Base-by-base conservation (phyloP, 1,139 yeast genomes). In the Geotrichum fermentans region DNA sequence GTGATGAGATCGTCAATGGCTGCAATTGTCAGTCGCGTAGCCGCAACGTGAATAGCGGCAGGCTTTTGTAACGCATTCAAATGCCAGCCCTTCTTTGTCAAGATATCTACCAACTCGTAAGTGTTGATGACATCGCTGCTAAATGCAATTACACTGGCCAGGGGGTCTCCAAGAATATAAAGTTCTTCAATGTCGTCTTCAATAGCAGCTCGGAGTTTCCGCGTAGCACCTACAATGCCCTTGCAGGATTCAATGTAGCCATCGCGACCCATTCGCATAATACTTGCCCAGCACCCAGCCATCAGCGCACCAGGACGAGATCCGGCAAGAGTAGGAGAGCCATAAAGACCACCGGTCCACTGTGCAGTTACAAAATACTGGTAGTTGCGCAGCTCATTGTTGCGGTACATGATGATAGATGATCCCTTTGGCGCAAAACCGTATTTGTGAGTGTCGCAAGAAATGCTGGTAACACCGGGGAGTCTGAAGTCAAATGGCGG, bases 361-460 rank as follows among this genome's bases (percentile, higher is more conserved):
- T 82, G 87, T 1, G 89, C 73, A 51, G 81, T 76, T 30, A 90
- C 77, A 65, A 83, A 92, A 67, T 92, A 92, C 68, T 92, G 98
- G 60, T 84, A 77, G 57, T 78, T 78, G 50, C 98, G 75, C 52
- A 88, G 73, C 53, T 75, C 73, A 0, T 75, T 62, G 53, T 74
- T 69, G 45, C 97, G 75, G 67, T 92, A 92, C 96, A 92, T 84
- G 58, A 92, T 85, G 35, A 90, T 77, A 0, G 96, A 88, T 0
- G 95, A 84, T 4, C 98, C 98, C 67, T 92, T 92, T 40, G 98
- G 97, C 8, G 97, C 97, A 73, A 90, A 92, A 1, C 97, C 98
- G 63, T 92, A 92, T 67, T 92, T 92, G 73, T 92, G 98, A 16
- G 97, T 90, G 64, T 92, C 98, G 68, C 97, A 92, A 11, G 96